phyloP scores from a whole-genome alignment of 768 basidiomycete species.

The Tephrocybe sp. region DNA sequence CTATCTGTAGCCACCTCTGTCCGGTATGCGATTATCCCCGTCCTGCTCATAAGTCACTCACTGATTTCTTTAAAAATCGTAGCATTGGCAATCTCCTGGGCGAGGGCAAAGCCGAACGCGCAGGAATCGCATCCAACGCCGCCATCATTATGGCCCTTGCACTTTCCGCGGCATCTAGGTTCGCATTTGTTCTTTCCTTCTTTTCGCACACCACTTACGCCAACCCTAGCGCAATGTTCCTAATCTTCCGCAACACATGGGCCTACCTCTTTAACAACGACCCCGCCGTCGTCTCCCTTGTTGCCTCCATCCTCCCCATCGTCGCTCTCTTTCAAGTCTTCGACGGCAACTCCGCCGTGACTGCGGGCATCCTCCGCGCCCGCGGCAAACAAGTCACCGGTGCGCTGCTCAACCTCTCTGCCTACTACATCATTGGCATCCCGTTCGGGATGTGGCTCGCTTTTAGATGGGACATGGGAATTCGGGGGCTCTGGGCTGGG shows the following conservation, averaged over 20 bases:
- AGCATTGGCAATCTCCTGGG: conserved; percentile 91
- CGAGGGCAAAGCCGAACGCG: conserved; percentile 70
- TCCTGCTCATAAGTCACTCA: not conserved
- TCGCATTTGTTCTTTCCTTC: conserved; percentile 3
- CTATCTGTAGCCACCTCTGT: conserved; percentile 84
- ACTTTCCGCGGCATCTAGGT: conserved; percentile 71
- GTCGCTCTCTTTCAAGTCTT: conserved; percentile 84
- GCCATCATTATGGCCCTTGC: conserved; percentile 63
- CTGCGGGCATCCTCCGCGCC: conserved; percentile 78
- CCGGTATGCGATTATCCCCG: conserved; percentile 42
- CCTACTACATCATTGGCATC: conserved; percentile 82
- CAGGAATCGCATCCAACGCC: conserved; percentile 62
- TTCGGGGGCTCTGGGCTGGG: conserved; percentile 85
- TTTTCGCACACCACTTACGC: not conserved
- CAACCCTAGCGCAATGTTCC: conserved; percentile 44
- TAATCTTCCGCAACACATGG: conserved; percentile 64
- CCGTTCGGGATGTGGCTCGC: conserved; percentile 80
- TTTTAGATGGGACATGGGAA: conserved; percentile 52
- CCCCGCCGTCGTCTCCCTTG: conserved; percentile 53
- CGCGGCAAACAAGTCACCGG: conserved; percentile 78
- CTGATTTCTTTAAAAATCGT: not conserved
- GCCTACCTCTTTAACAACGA: conserved; percentile 73
- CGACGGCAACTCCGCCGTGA: conserved; percentile 69
- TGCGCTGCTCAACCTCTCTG: conserved; percentile 75
- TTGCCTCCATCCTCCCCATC: conserved; percentile 70